phyloP scores from a whole-genome alignment of 441 rosid genomes.

The Erodium moschatum region DNA sequence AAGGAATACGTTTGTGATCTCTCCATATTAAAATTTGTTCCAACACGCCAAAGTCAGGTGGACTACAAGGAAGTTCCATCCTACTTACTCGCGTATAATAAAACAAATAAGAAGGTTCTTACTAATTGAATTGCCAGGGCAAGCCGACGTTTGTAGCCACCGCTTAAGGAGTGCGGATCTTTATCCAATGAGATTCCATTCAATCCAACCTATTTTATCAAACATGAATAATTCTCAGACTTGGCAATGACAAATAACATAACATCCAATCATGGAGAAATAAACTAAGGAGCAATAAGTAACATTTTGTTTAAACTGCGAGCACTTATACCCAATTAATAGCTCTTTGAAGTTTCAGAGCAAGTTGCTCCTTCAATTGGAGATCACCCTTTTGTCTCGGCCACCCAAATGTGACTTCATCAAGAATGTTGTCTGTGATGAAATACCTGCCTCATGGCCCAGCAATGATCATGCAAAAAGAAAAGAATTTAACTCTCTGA shows the following conservation, averaged over 20 bases:
- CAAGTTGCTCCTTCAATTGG: constrained; percentile 55
- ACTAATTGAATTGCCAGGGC: constrained; percentile 88
- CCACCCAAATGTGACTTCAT: constrained; percentile 84
- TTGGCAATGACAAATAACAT: background rate
- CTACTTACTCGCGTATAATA: background rate
- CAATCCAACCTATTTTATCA: constrained; percentile 61
- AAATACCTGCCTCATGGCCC: constrained; percentile 47
- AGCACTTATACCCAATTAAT: constrained; percentile 55
- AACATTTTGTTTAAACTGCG: constrained; percentile 5
- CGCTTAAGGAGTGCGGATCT: constrained; percentile 83
- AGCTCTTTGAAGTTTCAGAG: constrained; percentile 74
- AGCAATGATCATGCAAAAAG: background rate
- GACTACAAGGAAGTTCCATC: background rate
- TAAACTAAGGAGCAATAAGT: constrained; percentile 13
- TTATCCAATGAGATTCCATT: constrained; percentile 63
- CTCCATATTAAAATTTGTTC: background rate
- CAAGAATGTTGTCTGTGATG: constrained; percentile 76
- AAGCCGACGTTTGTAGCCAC: constrained; percentile 87
- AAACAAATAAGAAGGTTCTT: constrained; percentile 24
- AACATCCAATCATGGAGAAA: constrained; percentile 9
- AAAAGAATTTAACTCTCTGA: background rate
- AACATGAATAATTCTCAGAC: constrained; percentile 14
- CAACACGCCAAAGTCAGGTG: background rate
- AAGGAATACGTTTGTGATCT: background rate
- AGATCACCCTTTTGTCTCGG: constrained; percentile 61